These are phyloP conservation scores for Heterococcus sp. DNA, from an alignment of 108 stramenopile species.

Conservation along the genomic window DNA sequence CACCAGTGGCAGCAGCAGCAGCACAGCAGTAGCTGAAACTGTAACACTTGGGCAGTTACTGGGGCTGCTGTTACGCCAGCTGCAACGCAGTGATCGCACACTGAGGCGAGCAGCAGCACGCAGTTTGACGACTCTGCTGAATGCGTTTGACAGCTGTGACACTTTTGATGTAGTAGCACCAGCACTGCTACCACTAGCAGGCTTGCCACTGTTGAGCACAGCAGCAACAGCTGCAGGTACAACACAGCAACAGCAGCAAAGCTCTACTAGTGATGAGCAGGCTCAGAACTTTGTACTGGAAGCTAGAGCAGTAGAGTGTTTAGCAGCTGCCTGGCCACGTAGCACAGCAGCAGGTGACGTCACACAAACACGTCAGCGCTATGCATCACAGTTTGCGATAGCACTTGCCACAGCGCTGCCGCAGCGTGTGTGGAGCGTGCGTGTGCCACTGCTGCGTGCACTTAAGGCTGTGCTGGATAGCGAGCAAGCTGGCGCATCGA, in stretches of 20 bases:
- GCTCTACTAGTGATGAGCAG: not conserved
- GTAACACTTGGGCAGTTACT: constrained; percentile 18
- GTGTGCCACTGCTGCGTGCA: not conserved
- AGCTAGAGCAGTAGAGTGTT: constrained; percentile 19
- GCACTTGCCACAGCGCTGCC: not conserved
- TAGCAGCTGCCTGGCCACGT: constrained; percentile 37
- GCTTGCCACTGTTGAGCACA: not conserved
- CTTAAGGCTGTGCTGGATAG: not conserved
- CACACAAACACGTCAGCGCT: not conserved
- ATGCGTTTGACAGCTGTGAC: constrained; percentile 32
- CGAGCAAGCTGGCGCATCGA: not conserved
- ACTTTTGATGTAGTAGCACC: constrained; percentile 22
- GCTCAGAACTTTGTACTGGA: constrained; percentile 25
- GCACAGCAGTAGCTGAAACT: constrained; percentile 8
- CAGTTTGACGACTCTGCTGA: constrained; percentile 7
- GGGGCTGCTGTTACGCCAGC: constrained; percentile 11
- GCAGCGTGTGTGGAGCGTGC: not conserved
- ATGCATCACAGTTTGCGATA: constrained; percentile 2
- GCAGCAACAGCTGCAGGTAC: not conserved
- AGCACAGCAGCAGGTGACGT: not conserved
- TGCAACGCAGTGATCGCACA: constrained; percentile 3
- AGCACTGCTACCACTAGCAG: constrained; percentile 8
- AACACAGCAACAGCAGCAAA: not conserved
- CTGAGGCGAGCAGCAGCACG: constrained; percentile 8
- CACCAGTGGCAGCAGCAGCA: not conserved